Conservation (phyloP, 345 rosid genomes). For the Eucalyptus lansdowneana region DNA sequence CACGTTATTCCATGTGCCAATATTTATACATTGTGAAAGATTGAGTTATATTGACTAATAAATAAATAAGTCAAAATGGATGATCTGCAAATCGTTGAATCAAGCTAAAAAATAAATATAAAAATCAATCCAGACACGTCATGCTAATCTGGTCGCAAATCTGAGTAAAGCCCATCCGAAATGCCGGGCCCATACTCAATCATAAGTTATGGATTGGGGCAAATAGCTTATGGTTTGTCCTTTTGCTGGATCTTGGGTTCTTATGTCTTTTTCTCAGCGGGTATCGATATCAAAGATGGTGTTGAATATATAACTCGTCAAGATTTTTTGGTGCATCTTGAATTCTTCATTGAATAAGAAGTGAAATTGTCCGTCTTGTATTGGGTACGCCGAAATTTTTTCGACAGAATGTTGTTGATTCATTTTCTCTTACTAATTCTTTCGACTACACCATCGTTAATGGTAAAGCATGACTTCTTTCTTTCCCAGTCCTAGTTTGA, state of each 20-base stretch:
- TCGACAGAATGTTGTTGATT: not conserved
- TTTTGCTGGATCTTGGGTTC: not conserved
- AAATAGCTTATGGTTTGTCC: slow-evolving; percentile 18
- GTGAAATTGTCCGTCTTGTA: not conserved
- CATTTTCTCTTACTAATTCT: not conserved
- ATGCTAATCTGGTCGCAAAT: not conserved
- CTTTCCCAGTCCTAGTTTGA: not conserved
- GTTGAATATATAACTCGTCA: not conserved
- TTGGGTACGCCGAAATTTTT: not conserved
- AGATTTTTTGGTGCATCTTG: not conserved
- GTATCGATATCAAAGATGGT: not conserved
- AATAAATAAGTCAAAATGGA: not conserved
- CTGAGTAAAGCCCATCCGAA: not conserved
- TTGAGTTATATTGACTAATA: not conserved
- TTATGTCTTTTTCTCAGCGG: not conserved
- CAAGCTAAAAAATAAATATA: not conserved
- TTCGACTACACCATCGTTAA: not conserved
- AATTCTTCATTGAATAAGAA: not conserved
- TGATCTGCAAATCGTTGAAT: not conserved
- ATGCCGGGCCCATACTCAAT: not conserved
- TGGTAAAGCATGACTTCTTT: not conserved
- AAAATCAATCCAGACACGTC: not conserved
- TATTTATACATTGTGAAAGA: not conserved
- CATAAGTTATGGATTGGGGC: not conserved
- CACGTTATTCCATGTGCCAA: not conserved